Percentiles rank a stretch among this genome's conserved stretches.
These are phyloP conservation scores for Alternaria brassicicola DNA, from an alignment of 2,329 filamentous ascomycete species.

Conservation along the genomic window DNA sequence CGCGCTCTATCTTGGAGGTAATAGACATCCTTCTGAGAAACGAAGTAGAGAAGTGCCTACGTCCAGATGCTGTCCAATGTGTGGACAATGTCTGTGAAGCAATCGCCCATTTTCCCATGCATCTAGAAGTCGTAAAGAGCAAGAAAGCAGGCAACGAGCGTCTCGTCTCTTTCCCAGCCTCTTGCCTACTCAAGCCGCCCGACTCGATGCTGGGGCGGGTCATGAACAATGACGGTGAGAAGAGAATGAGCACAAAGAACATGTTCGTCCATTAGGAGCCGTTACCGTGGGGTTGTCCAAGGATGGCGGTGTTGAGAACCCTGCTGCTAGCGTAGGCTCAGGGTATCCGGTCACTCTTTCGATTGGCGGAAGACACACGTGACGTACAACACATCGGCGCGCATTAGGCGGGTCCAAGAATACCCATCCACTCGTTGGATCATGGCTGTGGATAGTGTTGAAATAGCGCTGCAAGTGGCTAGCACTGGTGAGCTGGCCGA, in stretches of 20 bases:
- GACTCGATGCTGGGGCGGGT: neutral
- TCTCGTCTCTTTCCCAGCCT: too few relatives aligned
- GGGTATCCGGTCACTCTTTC: slow-evolving; percentile 2
- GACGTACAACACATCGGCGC: slow-evolving; percentile 26
- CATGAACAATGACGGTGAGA: neutral
- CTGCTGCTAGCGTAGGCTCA: slow-evolving; percentile 10
- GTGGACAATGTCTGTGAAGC: neutral
- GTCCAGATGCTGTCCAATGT: neutral
- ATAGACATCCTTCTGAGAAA: neutral
- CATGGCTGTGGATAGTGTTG: slow-evolving; percentile 13
- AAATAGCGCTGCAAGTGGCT: slow-evolving; percentile 20
- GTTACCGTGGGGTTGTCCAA: slow-evolving; percentile 4
- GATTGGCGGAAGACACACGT: slow-evolving; percentile 15
- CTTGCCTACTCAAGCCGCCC: neutral
- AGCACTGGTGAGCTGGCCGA: slow-evolving; percentile 26
- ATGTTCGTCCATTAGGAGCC: neutral
- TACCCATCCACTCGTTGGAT: slow-evolving; percentile 21
- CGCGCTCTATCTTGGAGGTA: neutral
- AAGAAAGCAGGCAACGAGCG: too few relatives aligned
- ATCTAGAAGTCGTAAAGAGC: too few relatives aligned
- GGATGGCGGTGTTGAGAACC: slow-evolving; percentile 9
- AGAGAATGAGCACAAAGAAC: slow-evolving; percentile 2
- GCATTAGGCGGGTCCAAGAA: slow-evolving; percentile 14
- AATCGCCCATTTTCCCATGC: too few relatives aligned
- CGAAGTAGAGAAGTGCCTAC: neutral